Evolutionary conservation across 2,329 filamentous ascomycete genomes (phyloP).

Genomic region (Diaporthe capsici): DNA sequence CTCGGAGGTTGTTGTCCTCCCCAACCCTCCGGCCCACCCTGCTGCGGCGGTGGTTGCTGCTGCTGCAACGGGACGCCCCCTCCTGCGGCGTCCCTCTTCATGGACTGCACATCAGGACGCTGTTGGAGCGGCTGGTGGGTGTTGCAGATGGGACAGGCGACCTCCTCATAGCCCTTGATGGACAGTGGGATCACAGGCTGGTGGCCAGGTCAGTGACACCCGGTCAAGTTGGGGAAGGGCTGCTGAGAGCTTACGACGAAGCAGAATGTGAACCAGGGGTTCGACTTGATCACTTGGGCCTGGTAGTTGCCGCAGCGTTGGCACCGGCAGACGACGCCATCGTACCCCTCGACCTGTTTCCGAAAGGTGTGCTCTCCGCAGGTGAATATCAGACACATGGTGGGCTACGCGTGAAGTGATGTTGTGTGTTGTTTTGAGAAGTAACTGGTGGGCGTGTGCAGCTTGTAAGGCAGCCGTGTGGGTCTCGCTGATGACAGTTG

Average conservation of each 20-base stretch:
- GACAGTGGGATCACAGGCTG: slow-evolving; percentile 81
- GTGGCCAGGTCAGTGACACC: slow-evolving; percentile 2
- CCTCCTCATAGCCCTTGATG: slow-evolving; percentile 76
- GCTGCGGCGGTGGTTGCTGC: slow-evolving; percentile 51
- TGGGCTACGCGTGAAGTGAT: slow-evolving; percentile 37
- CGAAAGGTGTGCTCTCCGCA: slow-evolving; percentile 74
- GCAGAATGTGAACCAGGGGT: slow-evolving; percentile 85
- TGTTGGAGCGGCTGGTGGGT: slow-evolving; percentile 78
- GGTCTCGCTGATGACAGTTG: background rate
- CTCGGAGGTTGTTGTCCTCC: slow-evolving; percentile 39
- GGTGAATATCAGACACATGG: slow-evolving; percentile 74
- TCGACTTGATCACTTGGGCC: slow-evolving; percentile 71
- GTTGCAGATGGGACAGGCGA: slow-evolving; percentile 82
- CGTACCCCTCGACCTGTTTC: slow-evolving; percentile 72
- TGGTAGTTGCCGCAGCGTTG: slow-evolving; percentile 77
- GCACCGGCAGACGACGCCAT: slow-evolving; percentile 73
- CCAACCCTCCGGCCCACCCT: slow-evolving; percentile 54
- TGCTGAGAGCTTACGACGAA: slow-evolving; percentile 69
- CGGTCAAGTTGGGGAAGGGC: background rate
- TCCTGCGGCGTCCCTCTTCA: slow-evolving; percentile 56
- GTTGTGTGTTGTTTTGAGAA: background rate
- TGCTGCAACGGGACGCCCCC: slow-evolving; percentile 55
- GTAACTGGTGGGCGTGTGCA: no score
- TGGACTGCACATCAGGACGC: slow-evolving; percentile 68
- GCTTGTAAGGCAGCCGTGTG: slow-evolving; percentile 1